These are phyloP conservation scores for Phellopilus nigrolimitatus DNA, from an alignment of 1,284 basidiomycete genomes.

Conservation along the genomic window DNA sequence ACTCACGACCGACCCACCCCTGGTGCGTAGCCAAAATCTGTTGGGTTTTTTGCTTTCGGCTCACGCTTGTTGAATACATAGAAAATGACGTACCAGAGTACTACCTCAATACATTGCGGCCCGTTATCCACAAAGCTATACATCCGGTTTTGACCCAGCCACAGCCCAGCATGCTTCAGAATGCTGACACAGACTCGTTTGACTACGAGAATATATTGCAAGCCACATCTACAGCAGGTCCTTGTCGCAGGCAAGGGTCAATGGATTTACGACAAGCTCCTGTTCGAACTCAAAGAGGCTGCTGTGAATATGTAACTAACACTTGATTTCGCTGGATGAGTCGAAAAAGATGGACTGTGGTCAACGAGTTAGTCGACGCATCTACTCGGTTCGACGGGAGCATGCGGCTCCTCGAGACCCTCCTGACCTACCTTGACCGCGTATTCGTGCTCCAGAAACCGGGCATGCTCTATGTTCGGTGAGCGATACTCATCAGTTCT, in stretches of 20 bases:
- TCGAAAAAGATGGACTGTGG: conserved; percentile 8
- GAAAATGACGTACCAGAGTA: conserved; percentile 8
- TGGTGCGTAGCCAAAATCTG: conserved; percentile 6
- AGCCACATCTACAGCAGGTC: conserved; percentile 7
- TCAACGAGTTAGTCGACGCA: conserved; percentile 12
- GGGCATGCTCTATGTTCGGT: conserved; percentile 27
- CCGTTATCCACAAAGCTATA: conserved; percentile 9
- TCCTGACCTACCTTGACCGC: conserved; percentile 34
- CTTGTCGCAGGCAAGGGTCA: conserved; percentile 16
- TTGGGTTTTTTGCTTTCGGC: background rate
- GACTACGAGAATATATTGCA: conserved; percentile 12
- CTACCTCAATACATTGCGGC: conserved; percentile 7
- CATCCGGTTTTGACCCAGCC: conserved; percentile 7
- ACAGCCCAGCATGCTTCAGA: background rate
- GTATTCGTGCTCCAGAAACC: conserved; percentile 26
- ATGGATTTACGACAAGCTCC: conserved; percentile 19
- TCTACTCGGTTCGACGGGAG: conserved; percentile 14
- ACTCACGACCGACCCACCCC: conserved; percentile 12
- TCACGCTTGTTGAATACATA: background rate
- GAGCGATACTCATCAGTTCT: conserved; percentile 13
- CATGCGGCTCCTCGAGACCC: conserved; percentile 26
- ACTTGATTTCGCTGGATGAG: background rate
- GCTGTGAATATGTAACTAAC: background rate
- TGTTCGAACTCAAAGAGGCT: conserved; percentile 14
- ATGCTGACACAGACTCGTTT: background rate